These are phyloP conservation scores for Suhomyces prunicola DNA, from an alignment of 805 yeast species.

Conservation along the genomic window DNA sequence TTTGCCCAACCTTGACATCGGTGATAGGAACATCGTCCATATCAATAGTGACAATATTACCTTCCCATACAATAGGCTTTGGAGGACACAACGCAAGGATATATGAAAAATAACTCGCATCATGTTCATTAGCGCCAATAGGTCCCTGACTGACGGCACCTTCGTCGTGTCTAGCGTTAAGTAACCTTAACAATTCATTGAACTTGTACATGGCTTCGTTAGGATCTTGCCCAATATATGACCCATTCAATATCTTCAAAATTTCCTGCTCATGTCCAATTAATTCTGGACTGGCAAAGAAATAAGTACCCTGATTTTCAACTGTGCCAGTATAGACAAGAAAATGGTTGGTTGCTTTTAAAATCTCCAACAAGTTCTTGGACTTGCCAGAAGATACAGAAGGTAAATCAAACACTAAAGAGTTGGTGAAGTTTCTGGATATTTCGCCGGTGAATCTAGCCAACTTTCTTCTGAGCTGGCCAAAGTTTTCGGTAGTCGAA, in stretches of 20 bases:
- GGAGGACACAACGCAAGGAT: constrained; percentile 72
- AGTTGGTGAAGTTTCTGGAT: constrained; percentile 69
- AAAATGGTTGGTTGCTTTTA: constrained; percentile 68
- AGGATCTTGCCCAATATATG: constrained; percentile 37
- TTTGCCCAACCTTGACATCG: constrained; percentile 64
- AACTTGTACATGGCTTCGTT: constrained; percentile 23
- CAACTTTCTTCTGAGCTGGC: constrained; percentile 75
- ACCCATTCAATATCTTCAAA: constrained; percentile 36
- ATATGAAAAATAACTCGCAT: constrained; percentile 50
- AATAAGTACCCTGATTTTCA: constrained; percentile 73
- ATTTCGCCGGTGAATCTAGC: constrained; percentile 71
- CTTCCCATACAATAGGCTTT: constrained; percentile 90
- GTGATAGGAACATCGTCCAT: constrained; percentile 46
- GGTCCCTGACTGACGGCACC: neutral
- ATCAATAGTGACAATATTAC: constrained; percentile 59
- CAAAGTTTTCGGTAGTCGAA: constrained; percentile 65
- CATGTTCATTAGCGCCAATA: constrained; percentile 18
- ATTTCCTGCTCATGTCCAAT: constrained; percentile 39
- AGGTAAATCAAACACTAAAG: constrained; percentile 56
- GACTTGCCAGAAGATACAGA: constrained; percentile 40
- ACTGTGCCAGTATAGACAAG: constrained; percentile 69
- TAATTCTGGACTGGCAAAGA: constrained; percentile 68
- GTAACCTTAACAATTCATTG: constrained; percentile 20
- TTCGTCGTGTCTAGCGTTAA: constrained; percentile 2
- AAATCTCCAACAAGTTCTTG: constrained; percentile 51